phyloP scores from a whole-genome alignment of 768 basidiomycete genomes.

The Pisolithus marmoratus region DNA sequence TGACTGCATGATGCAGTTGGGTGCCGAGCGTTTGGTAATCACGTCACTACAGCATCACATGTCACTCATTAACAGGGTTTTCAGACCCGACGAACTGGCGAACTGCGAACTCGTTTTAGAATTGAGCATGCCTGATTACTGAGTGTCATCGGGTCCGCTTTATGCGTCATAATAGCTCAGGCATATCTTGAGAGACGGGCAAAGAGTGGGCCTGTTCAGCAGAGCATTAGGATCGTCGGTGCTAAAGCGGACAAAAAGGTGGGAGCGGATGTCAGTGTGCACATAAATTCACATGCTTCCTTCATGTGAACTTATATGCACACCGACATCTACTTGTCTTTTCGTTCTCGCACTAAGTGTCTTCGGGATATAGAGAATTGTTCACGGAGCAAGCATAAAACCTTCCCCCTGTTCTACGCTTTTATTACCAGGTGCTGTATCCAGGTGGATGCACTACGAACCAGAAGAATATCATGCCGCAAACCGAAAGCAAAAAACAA shows the following conservation, averaged over 20 bases:
- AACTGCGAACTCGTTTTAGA: no score
- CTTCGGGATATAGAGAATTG: background rate
- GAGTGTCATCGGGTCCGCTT: no score
- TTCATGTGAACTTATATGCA: constrained; percentile 3
- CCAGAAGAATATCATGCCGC: constrained; percentile 37
- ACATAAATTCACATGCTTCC: constrained; percentile 29
- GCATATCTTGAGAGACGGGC: constrained; percentile 2
- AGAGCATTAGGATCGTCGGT: constrained; percentile 2
- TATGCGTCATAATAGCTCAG: no score
- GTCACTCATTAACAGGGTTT: no score
- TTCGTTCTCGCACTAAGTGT: no score
- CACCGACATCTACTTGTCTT: no score
- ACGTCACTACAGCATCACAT: no score
- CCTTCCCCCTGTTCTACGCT: background rate
- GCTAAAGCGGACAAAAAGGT: constrained; percentile 15
- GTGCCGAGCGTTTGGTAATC: no score
- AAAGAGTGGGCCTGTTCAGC: constrained; percentile 16
- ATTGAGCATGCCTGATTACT: background rate
- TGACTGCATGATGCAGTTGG: no score
- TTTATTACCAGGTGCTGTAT: background rate
- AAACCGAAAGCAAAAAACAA: constrained; percentile 60
- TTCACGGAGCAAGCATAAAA: no score
- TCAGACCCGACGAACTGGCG: no score
- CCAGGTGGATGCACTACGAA: background rate
- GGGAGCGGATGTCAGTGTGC: constrained; percentile 1